Conservation (phyloP, 2,329 filamentous ascomycete genomes). For the Chlorencoelia australis region DNA sequence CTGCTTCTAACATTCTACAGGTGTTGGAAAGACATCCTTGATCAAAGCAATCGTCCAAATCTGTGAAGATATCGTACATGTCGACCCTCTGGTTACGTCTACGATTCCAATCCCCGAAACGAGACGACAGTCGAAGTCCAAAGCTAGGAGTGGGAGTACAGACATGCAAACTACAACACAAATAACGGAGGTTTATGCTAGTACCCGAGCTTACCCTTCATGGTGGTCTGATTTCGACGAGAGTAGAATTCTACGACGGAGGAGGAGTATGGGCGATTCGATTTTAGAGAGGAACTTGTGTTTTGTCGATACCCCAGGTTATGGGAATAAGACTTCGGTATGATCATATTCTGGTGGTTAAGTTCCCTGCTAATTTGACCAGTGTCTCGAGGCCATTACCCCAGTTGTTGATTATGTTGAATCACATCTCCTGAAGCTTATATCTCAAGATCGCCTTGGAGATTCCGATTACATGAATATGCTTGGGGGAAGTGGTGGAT, state of each 20-base stretch:
- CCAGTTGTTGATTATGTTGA: conserved; percentile 63
- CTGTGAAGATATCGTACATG: conserved; percentile 88
- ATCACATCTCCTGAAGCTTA: conserved; percentile 52
- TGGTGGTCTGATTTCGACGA: conserved; percentile 83
- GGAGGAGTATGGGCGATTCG: conserved; percentile 64
- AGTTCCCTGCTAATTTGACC: conserved; percentile 23
- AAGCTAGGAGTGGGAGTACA: conserved; percentile 16
- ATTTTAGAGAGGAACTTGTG: conserved; percentile 86
- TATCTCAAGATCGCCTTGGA: conserved; percentile 49
- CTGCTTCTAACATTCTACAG: conserved; percentile 34
- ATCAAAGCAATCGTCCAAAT: conserved; percentile 79
- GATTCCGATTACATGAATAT: conserved; percentile 69
- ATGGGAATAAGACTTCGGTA: conserved; percentile 43
- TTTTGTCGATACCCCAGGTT: conserved; percentile 78
- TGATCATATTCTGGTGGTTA: conserved; percentile 18
- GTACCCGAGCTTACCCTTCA: conserved; percentile 72
- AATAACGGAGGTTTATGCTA: conserved; percentile 64
- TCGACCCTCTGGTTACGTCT: conserved; percentile 47
- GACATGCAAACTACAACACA: conserved; percentile 27
- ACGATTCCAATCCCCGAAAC: conserved; percentile 21
- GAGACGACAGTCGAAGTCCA: conserved; percentile 19
- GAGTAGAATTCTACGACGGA: conserved; percentile 45
- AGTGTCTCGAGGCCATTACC: conserved; percentile 47
- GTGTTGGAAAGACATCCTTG: conserved; percentile 79
- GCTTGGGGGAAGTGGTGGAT: conserved; percentile 71